A percentile compares a stretch with the other conserved stretches of the same genome.
Conservation (phyloP, 257 asterid species). For the Solanum chiquidenum region DNA sequence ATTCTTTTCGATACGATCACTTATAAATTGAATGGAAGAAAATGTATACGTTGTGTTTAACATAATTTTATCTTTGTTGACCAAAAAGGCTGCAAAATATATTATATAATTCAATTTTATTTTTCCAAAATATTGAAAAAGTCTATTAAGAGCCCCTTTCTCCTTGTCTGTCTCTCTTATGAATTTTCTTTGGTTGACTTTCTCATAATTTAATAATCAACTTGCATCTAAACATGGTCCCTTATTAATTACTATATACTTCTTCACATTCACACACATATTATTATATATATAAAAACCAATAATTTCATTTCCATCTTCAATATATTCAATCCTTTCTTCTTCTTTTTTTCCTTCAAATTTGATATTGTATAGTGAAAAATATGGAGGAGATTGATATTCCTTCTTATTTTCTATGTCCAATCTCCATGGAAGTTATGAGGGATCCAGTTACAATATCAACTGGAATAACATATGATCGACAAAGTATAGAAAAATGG, state of each 20-base stretch:
- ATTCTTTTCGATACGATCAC: neutral
- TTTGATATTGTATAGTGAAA: neutral
- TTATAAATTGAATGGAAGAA: neutral
- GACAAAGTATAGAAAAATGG: slow-evolving; percentile 63
- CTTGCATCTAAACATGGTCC: slow-evolving; percentile 3
- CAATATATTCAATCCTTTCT: neutral
- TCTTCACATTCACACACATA: neutral
- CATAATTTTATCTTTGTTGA: neutral
- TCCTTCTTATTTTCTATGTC: slow-evolving; percentile 61
- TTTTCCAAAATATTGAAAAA: slow-evolving; percentile 7
- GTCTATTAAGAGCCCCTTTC: slow-evolving; percentile 19
- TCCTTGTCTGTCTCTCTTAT: slow-evolving; percentile 3
- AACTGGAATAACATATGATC: slow-evolving; percentile 77
- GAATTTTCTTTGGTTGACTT: slow-evolving; percentile 31
- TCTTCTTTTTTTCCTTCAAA: neutral
- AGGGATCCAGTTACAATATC: slow-evolving; percentile 59
- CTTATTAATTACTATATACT: neutral
- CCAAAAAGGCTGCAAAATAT: neutral
- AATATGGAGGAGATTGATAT: slow-evolving; percentile 30
- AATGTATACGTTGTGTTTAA: neutral
- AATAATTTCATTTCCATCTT: neutral
- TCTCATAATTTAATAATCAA: slow-evolving; percentile 2
- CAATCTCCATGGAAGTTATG: slow-evolving; percentile 80
- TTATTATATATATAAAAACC: slow-evolving; percentile 4
- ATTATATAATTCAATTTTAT: neutral